Evolutionary conservation across 176 grass and related monocot genomes (phyloP).

Genomic region (Juncus inflexus): DNA sequence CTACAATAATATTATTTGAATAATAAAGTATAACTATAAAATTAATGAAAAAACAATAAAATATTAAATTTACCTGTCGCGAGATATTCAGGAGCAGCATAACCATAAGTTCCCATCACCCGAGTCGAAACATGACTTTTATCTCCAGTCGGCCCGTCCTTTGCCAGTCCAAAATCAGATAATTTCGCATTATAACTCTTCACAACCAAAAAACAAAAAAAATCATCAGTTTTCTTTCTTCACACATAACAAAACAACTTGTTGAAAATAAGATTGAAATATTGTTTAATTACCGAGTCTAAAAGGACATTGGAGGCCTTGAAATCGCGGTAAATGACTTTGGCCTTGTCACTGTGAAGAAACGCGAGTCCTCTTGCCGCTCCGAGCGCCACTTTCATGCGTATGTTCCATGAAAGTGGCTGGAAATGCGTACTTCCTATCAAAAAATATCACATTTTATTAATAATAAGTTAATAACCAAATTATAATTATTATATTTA

Average conservation of each 20-base stretch:
- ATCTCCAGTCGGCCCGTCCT: slow-evolving; percentile 77
- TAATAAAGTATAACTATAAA: too few relatives aligned
- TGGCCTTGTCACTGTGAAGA: slow-evolving; percentile 73
- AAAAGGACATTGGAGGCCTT: slow-evolving; percentile 83
- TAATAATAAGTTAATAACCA: not conserved
- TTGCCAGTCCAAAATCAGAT: slow-evolving; percentile 81
- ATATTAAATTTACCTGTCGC: slow-evolving; percentile 47
- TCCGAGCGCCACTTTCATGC: slow-evolving; percentile 75
- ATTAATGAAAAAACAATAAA: too few relatives aligned
- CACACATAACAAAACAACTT: not conserved
- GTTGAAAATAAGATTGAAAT: not conserved
- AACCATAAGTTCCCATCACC: slow-evolving; percentile 88
- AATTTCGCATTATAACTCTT: slow-evolving; percentile 75
- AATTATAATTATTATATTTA: too few relatives aligned
- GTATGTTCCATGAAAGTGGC: slow-evolving; percentile 80
- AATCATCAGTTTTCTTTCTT: not conserved
- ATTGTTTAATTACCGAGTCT: slow-evolving; percentile 41
- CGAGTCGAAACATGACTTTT: slow-evolving; percentile 83
- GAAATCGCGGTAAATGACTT: slow-evolving; percentile 88
- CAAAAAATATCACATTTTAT: slow-evolving; percentile 16
- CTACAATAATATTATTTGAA: too few relatives aligned
- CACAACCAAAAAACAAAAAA: not conserved
- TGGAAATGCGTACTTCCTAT: slow-evolving; percentile 60
- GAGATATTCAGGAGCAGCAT: slow-evolving; percentile 80
- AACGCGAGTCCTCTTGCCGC: slow-evolving; percentile 87